phyloP scores from a whole-genome alignment of 345 rosid species.

The Draba incana region DNA sequence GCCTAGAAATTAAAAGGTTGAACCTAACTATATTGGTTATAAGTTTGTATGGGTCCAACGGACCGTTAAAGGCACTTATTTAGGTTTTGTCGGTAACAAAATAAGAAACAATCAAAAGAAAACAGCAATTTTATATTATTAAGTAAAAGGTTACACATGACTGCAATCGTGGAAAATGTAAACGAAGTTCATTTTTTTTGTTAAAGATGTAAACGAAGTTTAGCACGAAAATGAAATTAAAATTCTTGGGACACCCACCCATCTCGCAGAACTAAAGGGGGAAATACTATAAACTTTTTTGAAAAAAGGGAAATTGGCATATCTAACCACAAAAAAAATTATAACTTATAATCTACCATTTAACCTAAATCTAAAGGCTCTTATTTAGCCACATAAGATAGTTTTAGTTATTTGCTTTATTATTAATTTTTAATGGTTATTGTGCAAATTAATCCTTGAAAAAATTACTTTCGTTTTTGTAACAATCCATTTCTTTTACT shows the following conservation, averaged over 20 bases:
- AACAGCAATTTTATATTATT: conserved; percentile 21
- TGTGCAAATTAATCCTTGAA: too few species aligned
- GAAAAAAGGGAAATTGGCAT: too few species aligned
- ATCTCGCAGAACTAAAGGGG: neutral
- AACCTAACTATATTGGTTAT: conserved; percentile 1
- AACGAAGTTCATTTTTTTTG: neutral
- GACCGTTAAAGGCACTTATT: conserved; percentile 20
- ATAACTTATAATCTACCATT: too few species aligned
- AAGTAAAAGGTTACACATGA: neutral
- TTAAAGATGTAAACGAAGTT: conserved; percentile 13
- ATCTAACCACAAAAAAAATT: too few species aligned
- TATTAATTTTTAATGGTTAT: too few species aligned
- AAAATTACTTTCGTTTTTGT: neutral
- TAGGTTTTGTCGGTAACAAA: conserved; percentile 32
- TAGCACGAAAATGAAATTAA: neutral
- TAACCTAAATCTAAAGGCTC: too few species aligned
- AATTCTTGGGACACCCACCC: neutral
- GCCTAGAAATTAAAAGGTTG: conserved; percentile 4
- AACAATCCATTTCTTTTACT: neutral
- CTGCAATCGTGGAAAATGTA: conserved; percentile 18
- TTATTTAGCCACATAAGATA: too few species aligned
- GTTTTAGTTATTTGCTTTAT: too few species aligned
- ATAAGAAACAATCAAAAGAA: conserved; percentile 24
- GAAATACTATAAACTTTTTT: too few species aligned
- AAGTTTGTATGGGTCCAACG: conserved; percentile 21